Conservation (phyloP, 306 rosid species). For the Castanea sativa region DNA sequence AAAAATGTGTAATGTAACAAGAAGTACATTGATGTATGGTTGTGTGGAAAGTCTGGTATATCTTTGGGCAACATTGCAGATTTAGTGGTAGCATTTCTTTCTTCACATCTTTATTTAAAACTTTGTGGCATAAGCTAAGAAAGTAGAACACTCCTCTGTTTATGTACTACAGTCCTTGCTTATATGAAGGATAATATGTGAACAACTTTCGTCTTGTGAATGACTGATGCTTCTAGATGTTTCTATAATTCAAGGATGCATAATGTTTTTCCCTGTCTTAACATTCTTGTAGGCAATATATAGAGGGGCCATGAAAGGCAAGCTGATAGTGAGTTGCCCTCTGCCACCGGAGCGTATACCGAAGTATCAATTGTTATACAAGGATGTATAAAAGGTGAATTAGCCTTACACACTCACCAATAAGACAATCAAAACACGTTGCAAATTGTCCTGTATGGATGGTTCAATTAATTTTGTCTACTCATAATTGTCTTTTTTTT, state of each 20-base stretch:
- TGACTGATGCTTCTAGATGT: background rate
- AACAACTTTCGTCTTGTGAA: background rate
- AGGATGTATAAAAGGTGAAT: slow-evolving; percentile 46
- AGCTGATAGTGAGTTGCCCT: slow-evolving; percentile 76
- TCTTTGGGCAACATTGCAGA: no score
- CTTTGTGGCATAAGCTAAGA: background rate
- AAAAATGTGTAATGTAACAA: background rate
- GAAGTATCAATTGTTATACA: slow-evolving; percentile 68
- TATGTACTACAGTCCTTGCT: background rate
- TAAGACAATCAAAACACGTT: no score
- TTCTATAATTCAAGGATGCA: background rate
- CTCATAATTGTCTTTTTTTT: no score
- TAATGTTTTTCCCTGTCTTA: slow-evolving; percentile 3
- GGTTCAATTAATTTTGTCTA: no score
- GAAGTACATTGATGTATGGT: no score
- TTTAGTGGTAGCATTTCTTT: no score
- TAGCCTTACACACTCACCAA: background rate
- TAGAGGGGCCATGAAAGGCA: slow-evolving; percentile 89
- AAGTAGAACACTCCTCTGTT: no score
- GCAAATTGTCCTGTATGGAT: no score
- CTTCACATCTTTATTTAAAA: no score
- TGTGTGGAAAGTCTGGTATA: no score
- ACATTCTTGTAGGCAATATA: slow-evolving; percentile 58
- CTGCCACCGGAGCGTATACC: slow-evolving; percentile 65
- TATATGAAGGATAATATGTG: background rate